Evolutionary conservation across 176 grass and related monocot species (phyloP), one percentile per base, ranked within the genome.

Genomic region (Tuctoria greenei): DNA sequence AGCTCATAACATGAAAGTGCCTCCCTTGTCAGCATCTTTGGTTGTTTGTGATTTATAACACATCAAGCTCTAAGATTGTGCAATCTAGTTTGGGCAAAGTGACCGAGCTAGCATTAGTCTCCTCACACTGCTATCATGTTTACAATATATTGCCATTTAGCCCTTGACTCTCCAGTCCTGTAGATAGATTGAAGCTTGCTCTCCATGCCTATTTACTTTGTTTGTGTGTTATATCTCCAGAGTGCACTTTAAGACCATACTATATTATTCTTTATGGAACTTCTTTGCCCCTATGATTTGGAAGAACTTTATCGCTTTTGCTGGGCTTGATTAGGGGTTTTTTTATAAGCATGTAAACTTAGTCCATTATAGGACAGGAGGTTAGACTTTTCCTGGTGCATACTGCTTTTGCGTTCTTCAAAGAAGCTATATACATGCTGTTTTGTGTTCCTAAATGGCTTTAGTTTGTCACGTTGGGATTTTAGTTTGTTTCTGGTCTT

Each of bases 21-120:
- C 17, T 39, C 26, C 21, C 21, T 54, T 61, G 37, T 47, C 70
- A 52, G 71, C 18, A 55, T 31, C 36, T 69, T 31, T 77, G 54
- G 40, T 71, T 71, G 44, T 5, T 17, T 55, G 20, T 55, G 18
- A 23, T 55, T 60, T 46, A 43, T 41, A 43, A 70, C n/a, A 41
- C 49, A 21, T 43, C 13, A 50, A 17, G 31, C 0, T 2, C 20
- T n/a, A 69, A 41, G 15, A 18, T 66, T 46, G 5, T 64, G 28
- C 4, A 61, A 23, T 71, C 65, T 64, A 61, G 20, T 72, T 52
- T 36, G 25, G 10, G 31, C 23, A 6, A 45, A 78, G 12, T 71
- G 13, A 54, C 47, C 42, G 54, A 64, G 76, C 36, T 71, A 77
- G 66, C 43, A 65, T 64, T 70, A 64, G 14, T 41, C 9, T 26